These are phyloP conservation scores for Russula olivacea DNA, from an alignment of 768 basidiomycete species.

Conservation along the genomic window DNA sequence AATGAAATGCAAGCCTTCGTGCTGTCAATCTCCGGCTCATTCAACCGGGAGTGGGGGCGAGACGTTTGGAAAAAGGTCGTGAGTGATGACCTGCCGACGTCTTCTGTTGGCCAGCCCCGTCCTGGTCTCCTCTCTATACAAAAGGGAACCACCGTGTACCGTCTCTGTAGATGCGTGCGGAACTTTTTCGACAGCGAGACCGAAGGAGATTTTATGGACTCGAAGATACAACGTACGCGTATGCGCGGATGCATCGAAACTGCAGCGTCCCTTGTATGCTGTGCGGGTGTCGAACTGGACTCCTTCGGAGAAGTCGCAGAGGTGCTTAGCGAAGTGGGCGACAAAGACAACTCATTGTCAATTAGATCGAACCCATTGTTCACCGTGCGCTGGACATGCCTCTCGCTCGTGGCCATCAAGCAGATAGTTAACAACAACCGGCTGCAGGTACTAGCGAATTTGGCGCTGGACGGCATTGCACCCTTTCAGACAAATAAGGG, in stretches of 20 bases:
- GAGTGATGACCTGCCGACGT: not conserved
- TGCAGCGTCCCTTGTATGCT: not conserved
- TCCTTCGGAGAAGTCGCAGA: not conserved
- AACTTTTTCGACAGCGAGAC: not conserved
- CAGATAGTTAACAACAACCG: not conserved
- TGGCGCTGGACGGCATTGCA: not conserved
- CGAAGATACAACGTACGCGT: not conserved
- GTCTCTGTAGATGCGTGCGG: not conserved
- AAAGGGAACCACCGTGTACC: not conserved
- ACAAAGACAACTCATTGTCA: not conserved
- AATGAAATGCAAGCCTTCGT: slow-evolving; percentile 2
- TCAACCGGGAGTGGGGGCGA: slow-evolving; percentile 2
- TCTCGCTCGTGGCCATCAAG: not conserved
- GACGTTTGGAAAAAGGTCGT: slow-evolving; percentile 4
- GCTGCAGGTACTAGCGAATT: not conserved
- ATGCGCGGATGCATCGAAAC: not conserved
- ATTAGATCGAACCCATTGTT: not conserved
- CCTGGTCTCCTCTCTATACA: not conserved
- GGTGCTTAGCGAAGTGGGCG: not conserved
- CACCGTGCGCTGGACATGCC: not conserved
- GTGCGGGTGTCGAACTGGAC: not conserved
- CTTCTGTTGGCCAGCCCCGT: not conserved
- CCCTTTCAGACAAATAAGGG: not conserved
- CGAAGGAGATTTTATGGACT: not conserved
- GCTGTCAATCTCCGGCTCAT: slow-evolving; percentile 11